These are phyloP conservation scores for Fusarium nodosum DNA, from an alignment of 2,329 filamentous ascomycete genomes.

Conservation along the genomic window DNA sequence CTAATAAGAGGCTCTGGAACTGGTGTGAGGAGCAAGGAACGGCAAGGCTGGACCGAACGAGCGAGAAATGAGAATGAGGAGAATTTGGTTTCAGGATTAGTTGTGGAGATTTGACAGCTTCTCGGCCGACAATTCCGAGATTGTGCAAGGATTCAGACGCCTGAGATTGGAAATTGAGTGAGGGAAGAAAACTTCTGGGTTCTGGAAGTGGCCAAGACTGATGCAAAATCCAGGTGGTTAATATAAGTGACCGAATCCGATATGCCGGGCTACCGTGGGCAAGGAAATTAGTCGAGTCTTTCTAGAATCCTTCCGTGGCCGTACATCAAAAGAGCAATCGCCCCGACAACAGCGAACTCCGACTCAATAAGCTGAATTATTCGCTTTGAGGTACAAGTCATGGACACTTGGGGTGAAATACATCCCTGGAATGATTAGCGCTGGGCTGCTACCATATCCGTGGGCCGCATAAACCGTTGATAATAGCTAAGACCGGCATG, in stretches of 20 bases:
- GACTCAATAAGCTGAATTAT: neutral
- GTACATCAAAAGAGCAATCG: neutral
- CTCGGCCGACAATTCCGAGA: constrained; percentile 44
- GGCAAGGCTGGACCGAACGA: constrained; percentile 42
- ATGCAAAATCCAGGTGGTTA: constrained; percentile 36
- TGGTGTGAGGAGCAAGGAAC: constrained; percentile 43
- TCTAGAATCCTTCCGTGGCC: constrained; percentile 26
- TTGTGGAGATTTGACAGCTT: constrained; percentile 39
- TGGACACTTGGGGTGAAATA: neutral
- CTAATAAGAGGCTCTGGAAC: constrained; percentile 41
- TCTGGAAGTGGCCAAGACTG: constrained; percentile 34
- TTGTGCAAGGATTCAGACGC: constrained; percentile 39
- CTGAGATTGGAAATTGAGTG: constrained; percentile 25
- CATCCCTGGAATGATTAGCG: neutral
- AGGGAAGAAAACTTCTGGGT: constrained; percentile 18
- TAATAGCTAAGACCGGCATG: neutral
- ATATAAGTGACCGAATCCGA: constrained; percentile 19
- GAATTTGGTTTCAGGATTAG: constrained; percentile 47
- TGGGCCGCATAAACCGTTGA: constrained; percentile 5
- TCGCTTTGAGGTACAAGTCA: neutral
- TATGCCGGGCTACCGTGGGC: constrained; percentile 6
- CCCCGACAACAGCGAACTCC: neutral
- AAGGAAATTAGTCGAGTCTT: constrained; percentile 16
- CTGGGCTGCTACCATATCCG: neutral
- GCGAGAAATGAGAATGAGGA: constrained; percentile 43